phyloP scores from a whole-genome alignment of 2,329 filamentous ascomycete species.

The Coniochaeta sp. region DNA sequence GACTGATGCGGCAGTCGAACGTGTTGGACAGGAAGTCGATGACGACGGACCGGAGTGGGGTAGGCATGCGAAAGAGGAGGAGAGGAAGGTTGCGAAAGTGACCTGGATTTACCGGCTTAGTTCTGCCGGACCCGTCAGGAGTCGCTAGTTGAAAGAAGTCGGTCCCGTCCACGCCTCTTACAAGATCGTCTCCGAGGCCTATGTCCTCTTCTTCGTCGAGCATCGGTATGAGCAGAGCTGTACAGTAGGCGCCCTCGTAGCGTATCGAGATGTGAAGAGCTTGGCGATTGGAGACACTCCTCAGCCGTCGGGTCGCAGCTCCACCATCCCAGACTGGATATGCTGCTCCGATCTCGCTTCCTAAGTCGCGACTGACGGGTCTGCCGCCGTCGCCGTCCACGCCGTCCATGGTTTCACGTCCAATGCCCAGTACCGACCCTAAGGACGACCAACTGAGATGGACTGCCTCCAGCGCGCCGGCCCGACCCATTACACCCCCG shows the following conservation, averaged over 20 bases:
- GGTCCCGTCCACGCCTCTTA: neutral
- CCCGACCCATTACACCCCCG: conserved; percentile 28
- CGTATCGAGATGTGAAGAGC: conserved; percentile 37
- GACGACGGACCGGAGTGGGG: conserved; percentile 39
- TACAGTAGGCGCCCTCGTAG: conserved; percentile 45
- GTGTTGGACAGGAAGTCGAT: conserved; percentile 42
- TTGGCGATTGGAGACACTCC: neutral
- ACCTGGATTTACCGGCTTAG: conserved; percentile 5
- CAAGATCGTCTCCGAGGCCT: neutral
- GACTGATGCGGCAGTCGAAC: conserved; percentile 49
- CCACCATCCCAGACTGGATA: neutral
- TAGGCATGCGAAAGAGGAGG: conserved; percentile 47
- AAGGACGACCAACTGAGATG: conserved; percentile 36
- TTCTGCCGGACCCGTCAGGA: neutral
- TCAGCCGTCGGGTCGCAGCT: neutral
- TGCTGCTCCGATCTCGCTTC: too few species aligned
- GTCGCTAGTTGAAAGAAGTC: neutral
- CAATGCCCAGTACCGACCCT: conserved; percentile 20
- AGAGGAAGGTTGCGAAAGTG: conserved; percentile 42
- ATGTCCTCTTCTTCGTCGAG: conserved; percentile 4
- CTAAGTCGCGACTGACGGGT: neutral
- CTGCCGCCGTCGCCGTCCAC: conserved; percentile 7
- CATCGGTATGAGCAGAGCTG: conserved; percentile 40
- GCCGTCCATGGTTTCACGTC: conserved; percentile 6
- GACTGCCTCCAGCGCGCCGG: conserved; percentile 38